These are phyloP conservation scores for Parasarocladium wereldwijsianum DNA, from an alignment of 2,329 filamentous ascomycete species.

Conservation along the genomic window DNA sequence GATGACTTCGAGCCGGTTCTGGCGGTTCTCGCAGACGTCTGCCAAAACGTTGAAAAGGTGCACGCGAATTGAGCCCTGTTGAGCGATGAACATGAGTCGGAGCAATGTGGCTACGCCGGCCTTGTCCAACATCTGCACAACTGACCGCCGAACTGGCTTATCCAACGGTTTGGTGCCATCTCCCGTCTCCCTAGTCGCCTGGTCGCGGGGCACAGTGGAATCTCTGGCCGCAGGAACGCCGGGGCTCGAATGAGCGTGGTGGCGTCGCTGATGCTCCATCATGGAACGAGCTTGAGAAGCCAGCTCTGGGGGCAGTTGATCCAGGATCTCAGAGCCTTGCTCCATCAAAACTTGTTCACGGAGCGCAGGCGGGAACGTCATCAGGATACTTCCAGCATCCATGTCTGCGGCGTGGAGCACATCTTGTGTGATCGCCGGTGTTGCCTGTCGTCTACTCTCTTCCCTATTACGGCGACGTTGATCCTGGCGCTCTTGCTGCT, in stretches of 20 bases:
- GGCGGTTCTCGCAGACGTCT: conserved; percentile 90
- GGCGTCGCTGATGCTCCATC: conserved; percentile 22
- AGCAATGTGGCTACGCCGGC: conserved; percentile 88
- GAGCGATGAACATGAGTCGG: conserved; percentile 95
- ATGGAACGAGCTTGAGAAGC: conserved; percentile 73
- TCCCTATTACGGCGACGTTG: conserved; percentile 79
- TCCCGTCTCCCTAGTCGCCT: too few species aligned
- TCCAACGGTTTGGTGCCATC: conserved; percentile 30
- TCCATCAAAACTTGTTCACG: conserved; percentile 82
- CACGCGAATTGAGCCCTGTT: conserved; percentile 71
- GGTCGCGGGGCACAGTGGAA: too few species aligned
- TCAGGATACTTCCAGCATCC: conserved; percentile 83
- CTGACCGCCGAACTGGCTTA: conserved; percentile 62
- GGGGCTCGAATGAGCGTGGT: conserved; percentile 4
- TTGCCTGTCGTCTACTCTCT: conserved; percentile 55
- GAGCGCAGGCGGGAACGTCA: conserved; percentile 73
- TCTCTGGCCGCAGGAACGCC: conserved; percentile 8
- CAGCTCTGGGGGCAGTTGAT: conserved; percentile 71
- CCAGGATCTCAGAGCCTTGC: conserved; percentile 77
- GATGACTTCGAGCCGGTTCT: conserved; percentile 86
- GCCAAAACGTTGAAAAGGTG: conserved; percentile 78
- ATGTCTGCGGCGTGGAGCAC: conserved; percentile 52
- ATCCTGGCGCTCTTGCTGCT: conserved; percentile 80
- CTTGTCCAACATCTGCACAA: conserved; percentile 95
- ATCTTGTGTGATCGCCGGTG: conserved; percentile 36